These are phyloP conservation scores for Apiospora saccharicola DNA, from an alignment of 2,329 filamentous ascomycete genomes.

Conservation along the genomic window DNA sequence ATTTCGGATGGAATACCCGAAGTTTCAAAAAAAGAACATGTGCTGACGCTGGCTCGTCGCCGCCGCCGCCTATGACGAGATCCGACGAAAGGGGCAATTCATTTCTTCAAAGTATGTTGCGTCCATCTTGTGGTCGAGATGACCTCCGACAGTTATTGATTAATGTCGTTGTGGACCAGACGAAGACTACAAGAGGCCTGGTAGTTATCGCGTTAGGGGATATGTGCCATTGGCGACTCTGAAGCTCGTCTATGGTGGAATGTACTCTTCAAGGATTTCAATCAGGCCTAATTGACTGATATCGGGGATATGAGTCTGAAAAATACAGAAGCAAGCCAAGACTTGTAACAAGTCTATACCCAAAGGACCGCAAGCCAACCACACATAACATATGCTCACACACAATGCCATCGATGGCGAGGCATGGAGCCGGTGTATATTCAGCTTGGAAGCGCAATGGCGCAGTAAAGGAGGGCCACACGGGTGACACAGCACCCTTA, in stretches of 20 bases:
- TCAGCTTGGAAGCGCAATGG: background rate
- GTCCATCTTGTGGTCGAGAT: background rate
- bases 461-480: background rate
- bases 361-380: too few relatives aligned
- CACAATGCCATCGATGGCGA: background rate
- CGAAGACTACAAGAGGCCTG: too few relatives aligned
- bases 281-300: too few relatives aligned
- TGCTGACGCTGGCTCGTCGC: background rate
- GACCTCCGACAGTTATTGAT: too few relatives aligned
- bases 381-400: background rate
- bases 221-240: too few relatives aligned
- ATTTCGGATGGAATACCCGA: background rate
- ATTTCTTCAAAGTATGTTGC: background rate
- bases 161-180: background rate
- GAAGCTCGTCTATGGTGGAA: too few relatives aligned
- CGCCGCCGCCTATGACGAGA: background rate
- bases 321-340: too few relatives aligned
- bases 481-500: background rate
- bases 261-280: too few relatives aligned
- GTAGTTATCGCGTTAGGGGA: too few relatives aligned
- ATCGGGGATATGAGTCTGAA: too few relatives aligned
- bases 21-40: background rate
- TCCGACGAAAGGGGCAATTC: background rate
- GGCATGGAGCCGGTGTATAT: background rate
- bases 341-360: too few relatives aligned